Percentiles rank a stretch among this genome's conserved stretches.
Conservation (phyloP, 148 eudicot genomes). For the Rheum nobile region DNA sequence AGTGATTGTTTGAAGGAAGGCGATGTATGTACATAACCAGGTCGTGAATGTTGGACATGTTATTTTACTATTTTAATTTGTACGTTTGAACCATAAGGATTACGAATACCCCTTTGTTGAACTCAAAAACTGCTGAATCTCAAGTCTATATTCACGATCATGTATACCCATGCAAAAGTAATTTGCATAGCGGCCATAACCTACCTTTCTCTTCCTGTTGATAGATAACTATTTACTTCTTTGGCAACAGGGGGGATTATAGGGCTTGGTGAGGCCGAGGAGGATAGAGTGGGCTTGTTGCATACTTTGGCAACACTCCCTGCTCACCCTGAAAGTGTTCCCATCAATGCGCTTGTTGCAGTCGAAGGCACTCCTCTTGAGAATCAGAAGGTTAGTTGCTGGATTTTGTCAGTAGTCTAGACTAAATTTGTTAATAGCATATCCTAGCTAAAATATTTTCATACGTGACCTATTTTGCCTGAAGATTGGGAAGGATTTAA, state of each 20-base stretch:
- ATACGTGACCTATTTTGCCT: too few species aligned
- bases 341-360: constrained; percentile 88
- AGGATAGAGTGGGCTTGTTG: constrained; percentile 86
- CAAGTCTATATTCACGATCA: neutral
- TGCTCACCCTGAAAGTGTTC: constrained; percentile 96
- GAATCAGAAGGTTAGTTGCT: constrained; percentile 73
- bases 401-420: neutral
- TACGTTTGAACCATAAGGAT: too few species aligned
- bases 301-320: constrained; percentile 97
- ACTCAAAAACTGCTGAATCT: neutral
- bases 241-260: constrained; percentile 76
- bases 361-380: constrained; percentile 97
- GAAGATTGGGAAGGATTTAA: too few species aligned
- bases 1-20: neutral
- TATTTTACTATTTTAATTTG: too few species aligned
- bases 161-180: neutral
- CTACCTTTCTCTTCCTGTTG: neutral
- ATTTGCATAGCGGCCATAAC: neutral
- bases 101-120: neutral
- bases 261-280: constrained; percentile 95
- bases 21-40: too few species aligned
- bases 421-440: neutral
- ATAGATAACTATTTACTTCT: constrained; percentile 6
- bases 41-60: too few species aligned
- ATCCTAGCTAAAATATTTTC: neutral